Evolutionary conservation across 208 protist species (phyloP).

Genomic region (Leishmania gerbilli): DNA sequence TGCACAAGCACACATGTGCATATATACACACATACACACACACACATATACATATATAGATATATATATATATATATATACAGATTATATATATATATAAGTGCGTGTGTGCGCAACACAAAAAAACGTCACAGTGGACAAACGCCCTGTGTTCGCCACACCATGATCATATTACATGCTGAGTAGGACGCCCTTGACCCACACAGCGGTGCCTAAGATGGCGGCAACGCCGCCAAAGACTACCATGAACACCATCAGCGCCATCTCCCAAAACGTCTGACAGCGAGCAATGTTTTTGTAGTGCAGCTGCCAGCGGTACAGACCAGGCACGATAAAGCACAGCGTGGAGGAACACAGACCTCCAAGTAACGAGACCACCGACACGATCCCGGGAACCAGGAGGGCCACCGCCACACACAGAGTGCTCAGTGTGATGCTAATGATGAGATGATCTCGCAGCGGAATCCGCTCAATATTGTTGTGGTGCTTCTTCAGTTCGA

Average conservation of each 20-base stretch:
- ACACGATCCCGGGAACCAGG: conserved; percentile 55
- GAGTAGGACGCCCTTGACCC: conserved; percentile 28
- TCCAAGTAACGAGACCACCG: conserved; percentile 60
- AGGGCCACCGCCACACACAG: conserved; percentile 56
- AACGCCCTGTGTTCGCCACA: neutral
- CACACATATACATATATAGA: neutral
- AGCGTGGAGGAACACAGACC: conserved; percentile 65
- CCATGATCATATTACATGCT: neutral
- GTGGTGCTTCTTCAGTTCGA: conserved; percentile 39
- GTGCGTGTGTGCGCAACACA: neutral
- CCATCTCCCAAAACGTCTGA: conserved; percentile 24
- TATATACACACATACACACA: neutral
- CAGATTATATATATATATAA: neutral
- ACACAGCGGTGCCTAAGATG: conserved; percentile 49
- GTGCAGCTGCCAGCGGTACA: conserved; percentile 69
- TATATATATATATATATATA: neutral
- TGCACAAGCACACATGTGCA: neutral
- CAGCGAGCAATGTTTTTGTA: conserved; percentile 29
- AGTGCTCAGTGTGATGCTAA: conserved; percentile 58
- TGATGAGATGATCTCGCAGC: conserved; percentile 56
- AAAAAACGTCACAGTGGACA: neutral
- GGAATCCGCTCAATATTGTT: conserved; percentile 51
- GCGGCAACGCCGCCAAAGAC: conserved; percentile 39
- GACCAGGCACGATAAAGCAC: conserved; percentile 63
- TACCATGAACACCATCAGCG: conserved; percentile 47